Percentiles rank a stretch among this genome's conserved stretches.
Conservation (phyloP, 352 stramenopile genomes). For the Pythium scleroteichum region DNA sequence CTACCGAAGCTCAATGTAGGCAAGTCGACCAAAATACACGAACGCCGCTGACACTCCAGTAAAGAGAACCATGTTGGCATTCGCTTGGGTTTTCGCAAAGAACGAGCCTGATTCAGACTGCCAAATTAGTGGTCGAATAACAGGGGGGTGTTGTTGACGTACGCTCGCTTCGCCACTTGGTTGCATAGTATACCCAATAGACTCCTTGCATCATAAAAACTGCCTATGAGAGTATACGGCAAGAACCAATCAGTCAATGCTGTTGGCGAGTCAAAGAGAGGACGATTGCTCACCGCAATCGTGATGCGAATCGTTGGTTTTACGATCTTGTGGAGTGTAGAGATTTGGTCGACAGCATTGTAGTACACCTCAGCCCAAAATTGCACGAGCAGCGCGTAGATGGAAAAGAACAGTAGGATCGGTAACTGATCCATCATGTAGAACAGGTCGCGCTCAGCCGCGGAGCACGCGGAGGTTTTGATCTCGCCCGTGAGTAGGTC, state of each 20-base stretch:
- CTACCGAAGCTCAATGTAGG: constrained; percentile 78
- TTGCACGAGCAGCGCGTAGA: constrained; percentile 82
- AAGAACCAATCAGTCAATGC: neutral
- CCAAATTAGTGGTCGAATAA: too few relatives aligned
- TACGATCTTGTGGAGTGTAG: constrained; percentile 56
- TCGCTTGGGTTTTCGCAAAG: constrained; percentile 74
- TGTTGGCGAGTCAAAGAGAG: neutral
- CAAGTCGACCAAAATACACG: constrained; percentile 76
- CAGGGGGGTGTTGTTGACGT: too few relatives aligned
- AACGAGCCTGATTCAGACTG: constrained; percentile 52
- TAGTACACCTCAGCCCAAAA: constrained; percentile 91
- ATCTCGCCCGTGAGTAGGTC: constrained; percentile 72
- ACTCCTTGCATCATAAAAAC: constrained; percentile 61
- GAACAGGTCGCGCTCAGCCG: constrained; percentile 74
- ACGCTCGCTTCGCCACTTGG: constrained; percentile 71
- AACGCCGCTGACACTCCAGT: constrained; percentile 72
- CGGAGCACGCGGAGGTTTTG: constrained; percentile 52
- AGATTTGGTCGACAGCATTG: constrained; percentile 79
- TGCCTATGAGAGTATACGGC: constrained; percentile 31
- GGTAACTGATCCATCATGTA: constrained; percentile 85
- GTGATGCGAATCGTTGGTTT: constrained; percentile 69
- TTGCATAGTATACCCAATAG: constrained; percentile 83
- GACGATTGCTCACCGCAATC: constrained; percentile 48
- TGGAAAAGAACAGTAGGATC: constrained; percentile 80
- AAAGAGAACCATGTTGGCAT: constrained; percentile 85